These are phyloP conservation scores for Colletotrichum sp. DNA, from an alignment of 2,329 filamentous ascomycete genomes.

Conservation along the genomic window DNA sequence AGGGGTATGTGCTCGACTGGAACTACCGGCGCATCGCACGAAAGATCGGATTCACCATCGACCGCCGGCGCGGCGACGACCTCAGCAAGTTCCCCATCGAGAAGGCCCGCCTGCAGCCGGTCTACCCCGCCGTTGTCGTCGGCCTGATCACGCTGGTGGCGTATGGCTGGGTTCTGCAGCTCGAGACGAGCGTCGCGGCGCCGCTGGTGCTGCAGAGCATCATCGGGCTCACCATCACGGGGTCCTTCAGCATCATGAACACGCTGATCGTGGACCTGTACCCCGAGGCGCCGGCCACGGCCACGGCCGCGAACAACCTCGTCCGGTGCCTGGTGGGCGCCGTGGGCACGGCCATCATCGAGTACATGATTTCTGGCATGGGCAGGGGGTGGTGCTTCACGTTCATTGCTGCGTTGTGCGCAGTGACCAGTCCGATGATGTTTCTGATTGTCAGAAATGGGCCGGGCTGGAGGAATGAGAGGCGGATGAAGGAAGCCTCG, in stretches of 20 bases:
- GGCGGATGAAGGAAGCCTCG: slow-evolving; percentile 36
- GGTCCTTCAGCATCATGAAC: slow-evolving; percentile 67
- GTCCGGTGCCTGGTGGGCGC: slow-evolving; percentile 67
- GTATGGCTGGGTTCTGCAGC: slow-evolving; percentile 63
- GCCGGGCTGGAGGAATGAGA: slow-evolving; percentile 55
- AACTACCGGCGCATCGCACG: slow-evolving; percentile 75
- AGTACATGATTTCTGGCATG: slow-evolving; percentile 60
- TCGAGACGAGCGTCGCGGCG: slow-evolving; percentile 54
- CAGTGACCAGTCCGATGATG: slow-evolving; percentile 52
- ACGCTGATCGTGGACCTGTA: slow-evolving; percentile 69
- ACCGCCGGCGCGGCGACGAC: slow-evolving; percentile 60
- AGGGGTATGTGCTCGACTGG: slow-evolving; percentile 65
- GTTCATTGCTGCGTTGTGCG: slow-evolving; percentile 57
- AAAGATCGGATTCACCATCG: slow-evolving; percentile 64
- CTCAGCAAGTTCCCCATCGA: slow-evolving; percentile 60
- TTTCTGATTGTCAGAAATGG: slow-evolving; percentile 54
- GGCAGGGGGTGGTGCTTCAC: slow-evolving; percentile 69
- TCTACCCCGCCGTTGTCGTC: slow-evolving; percentile 58
- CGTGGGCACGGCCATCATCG: slow-evolving; percentile 61
- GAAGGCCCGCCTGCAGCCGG: slow-evolving; percentile 56
- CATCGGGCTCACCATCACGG: slow-evolving; percentile 62
- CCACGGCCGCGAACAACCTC: slow-evolving; percentile 68
- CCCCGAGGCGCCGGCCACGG: slow-evolving; percentile 64
- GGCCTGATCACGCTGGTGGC: slow-evolving; percentile 57
- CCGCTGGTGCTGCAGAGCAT: slow-evolving; percentile 62